Base-by-base conservation (phyloP, 805 yeast genomes). In the Yamadazyma scolyti region DNA sequence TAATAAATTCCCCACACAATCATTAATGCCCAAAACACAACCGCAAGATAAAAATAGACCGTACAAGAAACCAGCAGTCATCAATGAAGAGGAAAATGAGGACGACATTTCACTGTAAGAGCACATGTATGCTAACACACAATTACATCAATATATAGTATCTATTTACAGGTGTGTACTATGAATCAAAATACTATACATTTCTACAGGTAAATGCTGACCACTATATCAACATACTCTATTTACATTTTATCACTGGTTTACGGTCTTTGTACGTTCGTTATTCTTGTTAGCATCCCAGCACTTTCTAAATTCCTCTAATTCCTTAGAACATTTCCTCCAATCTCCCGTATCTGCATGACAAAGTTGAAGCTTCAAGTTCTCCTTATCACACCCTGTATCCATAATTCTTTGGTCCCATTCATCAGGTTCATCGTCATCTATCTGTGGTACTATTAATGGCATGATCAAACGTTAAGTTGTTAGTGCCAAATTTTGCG, bases 251-350 rank as follows among this genome's bases (percentile, higher is more conserved):
- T n/a, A 12, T 7, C 16, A 25, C 27, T 55, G 63, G 34, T 65
- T 44, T 3, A 64, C 68, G 2, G 71, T 65, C 6, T 30, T 29
- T 2, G 69, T 62, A 51, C 87, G 62, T 32, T 62, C 61, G 45
- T 73, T 61, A 42, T 81, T 80, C 23, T 74, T 72, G 48, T 77
- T 64, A 10, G 38, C 46, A 6, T 59, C 70, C 88, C 88, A 81
- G 56, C 89, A 81, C 33, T 70, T 61, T 32, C 71, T 67, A 48
- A 81, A 79, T 10, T 70, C 73, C 20, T 61, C 59, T 82, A 76
- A 71, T 50, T 71, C 66, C 20, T 48, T 47, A n/a, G 49, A 35
- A 34, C 62, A 56, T 32, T 52, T 39, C 32, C 72, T 50, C 72
- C 72, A 65, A 37, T 65, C 72, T 4, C 71, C 71, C 6, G 52